Base-by-base conservation (phyloP, 169 alveolate genomes). In the Babesia sp. region DNA sequence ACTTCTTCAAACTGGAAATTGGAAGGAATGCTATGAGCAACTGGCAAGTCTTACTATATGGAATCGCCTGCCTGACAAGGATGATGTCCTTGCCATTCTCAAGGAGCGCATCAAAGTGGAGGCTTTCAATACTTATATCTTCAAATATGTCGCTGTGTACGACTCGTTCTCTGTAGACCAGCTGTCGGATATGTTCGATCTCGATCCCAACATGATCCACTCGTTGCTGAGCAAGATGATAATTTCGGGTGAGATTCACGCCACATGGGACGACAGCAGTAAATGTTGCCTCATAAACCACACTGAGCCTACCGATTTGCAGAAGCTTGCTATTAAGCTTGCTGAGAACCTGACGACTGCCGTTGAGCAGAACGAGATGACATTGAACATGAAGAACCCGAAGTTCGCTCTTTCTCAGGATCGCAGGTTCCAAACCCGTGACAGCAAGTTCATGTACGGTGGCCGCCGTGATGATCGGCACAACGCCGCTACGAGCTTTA, bases 101-200 rank as follows among this genome's bases (percentile, higher is more conserved):
- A 80, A 83, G 72, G 92, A 91, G 61, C 91, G 86, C 71, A 88
- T 97, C 64, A 96, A 97, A 90, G 93, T 91, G 63, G 97, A 95
- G 66, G 99, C 98, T 22, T 71, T 96, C 76, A 87, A 96, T 58
- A 93, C 98, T 45, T 96, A 88, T 94, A 83, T 96, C 46, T 93
- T 94, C 88, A 91, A 93, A 46, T 92, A 90, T 73, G 84, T 84
- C 12, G 58, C 88, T 64, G 74, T 93, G 33, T 93, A 93, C 79
- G 95, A 91, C 57, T 91, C 96, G 11, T 91, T 90, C 77, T 88
- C 96, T 12, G 90, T 93, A 36, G 91, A 83, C 29, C 95, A 92
- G 75, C 76, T 93, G 64, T 86, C 93, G 36, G 70, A 75, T 36
- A 93, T 93, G 96, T 93, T 93, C 64, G 93, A 83, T 61, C 86